These are phyloP conservation scores for Closterium sp. DNA, from an alignment of 139 green algal genomes.

Conservation along the genomic window DNA sequence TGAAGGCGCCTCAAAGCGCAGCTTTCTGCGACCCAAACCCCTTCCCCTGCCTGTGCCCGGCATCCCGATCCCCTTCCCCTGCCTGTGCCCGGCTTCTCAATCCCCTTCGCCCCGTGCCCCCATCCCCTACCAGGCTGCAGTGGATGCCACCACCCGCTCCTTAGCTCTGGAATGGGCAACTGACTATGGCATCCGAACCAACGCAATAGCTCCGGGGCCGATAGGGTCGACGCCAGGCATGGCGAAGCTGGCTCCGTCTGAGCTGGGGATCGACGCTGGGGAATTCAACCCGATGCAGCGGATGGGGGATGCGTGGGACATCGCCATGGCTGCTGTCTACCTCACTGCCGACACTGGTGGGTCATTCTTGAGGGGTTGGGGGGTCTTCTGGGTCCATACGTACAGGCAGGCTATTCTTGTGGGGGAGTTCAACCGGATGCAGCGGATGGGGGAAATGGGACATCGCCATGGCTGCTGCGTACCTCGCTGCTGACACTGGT, in stretches of 20 bases:
- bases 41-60: too few species aligned
- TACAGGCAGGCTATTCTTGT: neutral
- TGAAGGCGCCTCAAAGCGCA: constrained; percentile 85
- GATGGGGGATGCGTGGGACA: constrained; percentile 83
- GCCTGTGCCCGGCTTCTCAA: too few species aligned
- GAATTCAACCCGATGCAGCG: constrained; percentile 59
- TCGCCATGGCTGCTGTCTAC: constrained; percentile 81
- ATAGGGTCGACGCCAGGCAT: constrained; percentile 84
- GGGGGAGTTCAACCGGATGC: constrained; percentile 57
- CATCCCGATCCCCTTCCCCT: too few species aligned
- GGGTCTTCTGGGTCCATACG: too few species aligned
- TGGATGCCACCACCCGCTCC: constrained; percentile 86
- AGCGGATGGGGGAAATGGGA: constrained; percentile 77
- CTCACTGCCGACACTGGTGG: constrained; percentile 63
- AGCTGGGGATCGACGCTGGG: constrained; percentile 29
- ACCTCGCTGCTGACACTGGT: constrained; percentile 67
- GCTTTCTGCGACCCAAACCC: too few species aligned
- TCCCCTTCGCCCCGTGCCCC: too few species aligned
- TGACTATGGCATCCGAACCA: constrained; percentile 75
- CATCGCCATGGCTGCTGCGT: constrained; percentile 83
- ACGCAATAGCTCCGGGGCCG: constrained; percentile 85
- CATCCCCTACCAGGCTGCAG: constrained; percentile 63
- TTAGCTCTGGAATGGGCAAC: constrained; percentile 90
- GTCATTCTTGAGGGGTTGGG: too few species aligned
- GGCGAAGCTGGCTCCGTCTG: constrained; percentile 77